Base-by-base conservation (phyloP, 1,284 basidiomycete species). In the Pascua sp. region DNA sequence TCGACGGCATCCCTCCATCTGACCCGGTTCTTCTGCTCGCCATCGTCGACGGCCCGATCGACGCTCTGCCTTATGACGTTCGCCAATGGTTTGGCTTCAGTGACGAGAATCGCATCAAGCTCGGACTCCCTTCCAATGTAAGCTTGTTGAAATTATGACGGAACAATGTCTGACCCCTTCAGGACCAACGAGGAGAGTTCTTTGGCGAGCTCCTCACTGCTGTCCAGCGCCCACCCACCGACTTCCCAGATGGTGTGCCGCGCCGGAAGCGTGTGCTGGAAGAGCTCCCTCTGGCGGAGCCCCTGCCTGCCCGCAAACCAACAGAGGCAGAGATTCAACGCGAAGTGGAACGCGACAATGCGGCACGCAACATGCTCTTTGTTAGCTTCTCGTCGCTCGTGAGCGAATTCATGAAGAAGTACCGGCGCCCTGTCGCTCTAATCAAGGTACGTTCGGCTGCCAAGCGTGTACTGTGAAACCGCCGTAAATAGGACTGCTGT, bases 21-120 rank as follows among this genome's bases (percentile, higher is more conserved):
- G 96, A 98, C 70, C 93, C 94, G 0, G 85, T 99, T 12, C 83
- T 98, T 38, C 80, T 98, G 1, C 83, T 99, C 7, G 94, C 89
- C 12, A 82, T 98, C 18, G 86, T 90, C 8, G 93, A 98, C 62
- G 90, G 88, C 0, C 76, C 83, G 0, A 84, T 90, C 63, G 69
- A 78, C 2, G 81, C 85, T 3, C 79, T 98, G 0, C 91, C 93
- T 0, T 75, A 78, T 0, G 96, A 98, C 65, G 90, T 98, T 15
- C 84, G 86, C 42, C 80, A 83, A 1, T 98, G 96, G 96, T 99
- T 99, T 69, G 95, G 95, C 0, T 78, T 79, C 55, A 79, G 85
- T 5, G 83, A 85, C 49, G 87, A 90, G 42, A 90, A 89, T 64
- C 85, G 89, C 24, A 81, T 97, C 11, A 78, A 81, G 44, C 79